Base-by-base conservation (phyloP, 495 filamentous ascomycete genomes). In the Annulohypoxylon stygium region DNA sequence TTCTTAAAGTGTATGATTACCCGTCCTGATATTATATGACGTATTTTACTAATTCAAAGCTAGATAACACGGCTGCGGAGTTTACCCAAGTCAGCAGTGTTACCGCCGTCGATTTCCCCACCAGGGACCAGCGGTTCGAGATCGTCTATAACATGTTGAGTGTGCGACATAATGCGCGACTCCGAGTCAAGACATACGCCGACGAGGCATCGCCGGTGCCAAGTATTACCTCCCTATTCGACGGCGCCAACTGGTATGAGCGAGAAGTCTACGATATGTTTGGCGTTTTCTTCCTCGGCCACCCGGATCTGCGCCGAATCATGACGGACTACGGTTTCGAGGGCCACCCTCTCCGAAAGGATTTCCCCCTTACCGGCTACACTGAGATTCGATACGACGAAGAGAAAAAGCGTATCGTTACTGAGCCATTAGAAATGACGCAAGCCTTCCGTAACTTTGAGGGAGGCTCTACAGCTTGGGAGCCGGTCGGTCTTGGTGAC, bases 241-340 rank as follows among this genome's bases (percentile, higher is more conserved):
- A 97, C 83, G 96, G 97, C 69, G 97, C 97, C 65, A 93, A 98
- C 81, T 99, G 97, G 97, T 98, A 97, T 82, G 97, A 99, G 87
- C 88, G 97, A 75, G 97, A 99, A 83, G 93, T 93, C 2, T 98
- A 98, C 83, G 97, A 99, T 80, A 82, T 99, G 79, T 99, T 97
- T 81, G 97, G 97, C 69, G 94, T 99, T 58, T 97, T 98, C 87
- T 98, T 99, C 85, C 83, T 89, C 65, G 93, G 90, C 55, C 97
- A 99, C 85, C 97, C 97, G 39, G 97, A 99, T 86, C 86, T 99
- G 76, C 89, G 97, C 77, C 90, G 97, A 74, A 98, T 99, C 85
- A 97, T 99, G 95, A 99, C 97, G 45, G 97, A 99, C 78, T 99
- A 99, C 82, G 97, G 97, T 55, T 99, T 99, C 78, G 97, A 99